Conservation (phyloP, 306 rosid genomes). For the Cicer chorassanicum region DNA sequence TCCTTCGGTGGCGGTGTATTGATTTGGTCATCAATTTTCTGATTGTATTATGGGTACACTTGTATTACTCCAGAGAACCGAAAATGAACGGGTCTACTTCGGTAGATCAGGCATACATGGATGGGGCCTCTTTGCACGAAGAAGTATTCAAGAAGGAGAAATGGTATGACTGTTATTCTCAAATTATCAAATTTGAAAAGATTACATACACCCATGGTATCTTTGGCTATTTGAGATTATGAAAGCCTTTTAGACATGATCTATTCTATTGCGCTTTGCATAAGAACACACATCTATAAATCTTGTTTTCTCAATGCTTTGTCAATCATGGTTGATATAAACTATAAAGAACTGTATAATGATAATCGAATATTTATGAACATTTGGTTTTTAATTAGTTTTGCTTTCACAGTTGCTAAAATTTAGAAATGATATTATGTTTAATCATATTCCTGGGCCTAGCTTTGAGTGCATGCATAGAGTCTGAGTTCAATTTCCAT, state of each 20-base stretch:
- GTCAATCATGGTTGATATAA: background rate
- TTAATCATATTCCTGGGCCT: background rate
- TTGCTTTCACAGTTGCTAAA: background rate
- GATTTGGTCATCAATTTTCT: conserved; percentile 41
- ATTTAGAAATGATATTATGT: background rate
- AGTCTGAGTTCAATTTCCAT: conserved; percentile 7
- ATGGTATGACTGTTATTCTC: conserved; percentile 61
- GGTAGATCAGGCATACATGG: conserved; percentile 98
- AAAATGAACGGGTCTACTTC: conserved; percentile 80
- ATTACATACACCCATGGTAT: conserved; percentile 17
- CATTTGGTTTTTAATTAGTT: background rate
- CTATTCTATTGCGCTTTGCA: conserved; percentile 16
- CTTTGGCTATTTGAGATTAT: conserved; percentile 20
- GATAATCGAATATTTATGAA: conserved; percentile 2
- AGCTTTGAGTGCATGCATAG: conserved; percentile 29
- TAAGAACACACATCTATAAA: background rate
- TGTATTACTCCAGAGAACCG: conserved; percentile 70
- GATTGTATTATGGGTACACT: conserved; percentile 39
- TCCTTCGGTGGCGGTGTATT: conserved; percentile 14
- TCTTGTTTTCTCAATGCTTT: conserved; percentile 1
- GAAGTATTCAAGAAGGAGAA: conserved; percentile 91
- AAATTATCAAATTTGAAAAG: conserved; percentile 27
- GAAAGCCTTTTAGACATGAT: background rate
- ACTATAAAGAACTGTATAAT: background rate
- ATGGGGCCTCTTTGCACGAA: conserved; percentile 91